Evolutionary conservation across 2,329 filamentous ascomycete species (phyloP), one percentile per base, ranked within the genome.

Genomic region (Hyphodiscus sp.): DNA sequence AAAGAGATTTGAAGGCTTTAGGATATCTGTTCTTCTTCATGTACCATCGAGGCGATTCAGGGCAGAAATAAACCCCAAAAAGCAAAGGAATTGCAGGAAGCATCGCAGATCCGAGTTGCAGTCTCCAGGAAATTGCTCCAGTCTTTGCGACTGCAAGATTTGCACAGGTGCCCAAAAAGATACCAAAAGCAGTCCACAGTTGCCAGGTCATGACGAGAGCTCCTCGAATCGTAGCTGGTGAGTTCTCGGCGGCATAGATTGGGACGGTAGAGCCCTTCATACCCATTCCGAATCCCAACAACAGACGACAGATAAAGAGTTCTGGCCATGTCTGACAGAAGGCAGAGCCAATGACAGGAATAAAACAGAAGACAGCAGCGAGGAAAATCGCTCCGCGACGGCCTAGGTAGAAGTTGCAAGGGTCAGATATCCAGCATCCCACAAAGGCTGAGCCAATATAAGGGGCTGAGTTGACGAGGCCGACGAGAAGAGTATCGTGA

Each of bases 331-430:
- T 79, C 58, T 84, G 80, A 9, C 76, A 74, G 16, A 81, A 62
- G 0, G 76, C 83, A 58, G 77, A 80, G 20, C 83, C 82, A 59
- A 87, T 79, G 1, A 81, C 78, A 1, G 82, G 71, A 11, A 85
- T 61, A 1, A 86, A 69, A 60, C 80, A 85, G 65, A 87, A 83
- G 60, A 84, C 70, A 13, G 79, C 81, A 7, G 77, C 76, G 45
- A 84, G 66, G 64, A 86, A 86, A 56, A 87, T 87, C 45, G 80
- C 78, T 11, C 82, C 81, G 49, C 82, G 78, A 41, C 83, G 81
- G 41, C 82, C 83, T 26, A 82, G 60, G 11, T 69, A 69, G 42
- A 78, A 70, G 61, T 87, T 87, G 13, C 81, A 61, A 1, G 82
- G 82, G 51, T 85, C 82, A 0, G 81, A 82, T 6, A 83, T 69